Base-by-base conservation (phyloP, 306 rosid genomes). In the Malus orientalis region DNA sequence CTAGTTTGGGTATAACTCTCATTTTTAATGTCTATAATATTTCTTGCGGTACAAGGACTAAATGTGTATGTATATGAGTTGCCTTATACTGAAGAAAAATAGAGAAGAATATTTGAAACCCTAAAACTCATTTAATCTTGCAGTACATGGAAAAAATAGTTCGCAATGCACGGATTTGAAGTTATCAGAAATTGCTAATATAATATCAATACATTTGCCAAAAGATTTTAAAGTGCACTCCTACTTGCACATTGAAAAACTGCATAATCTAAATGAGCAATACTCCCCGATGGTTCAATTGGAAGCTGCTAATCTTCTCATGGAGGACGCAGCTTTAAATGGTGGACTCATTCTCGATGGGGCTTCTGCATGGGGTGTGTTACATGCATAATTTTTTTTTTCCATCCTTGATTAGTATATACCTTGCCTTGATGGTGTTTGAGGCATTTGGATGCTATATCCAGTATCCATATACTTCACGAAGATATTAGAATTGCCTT, bases 231-330 rank as follows among this genome's bases (percentile, higher is more conserved):
- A 55, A 57, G 22, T 57, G 63, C 74, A 29, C 11, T 36, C 15
- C 15, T 15, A 30, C 53, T 36, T 57, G n/a, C 59, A 36, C 66
- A 13, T 70, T 15, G 60, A 13, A n/a, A n/a, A 27, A 12, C 19
- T 25, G n/a, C 23, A 47, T 27, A 65, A 33, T 65, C 16, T 93
- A 80, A 89, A 86, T 79, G 79, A 79, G 81, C 87, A 91, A 89
- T 83, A 81, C 81, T 78, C 77, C 71, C 84, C 79, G 32, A 65
- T 45, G 61, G 79, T 79, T 75, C 94, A 85, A 74, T 90, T 86
- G 83, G 97, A 90, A 87, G 90, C 97, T 16, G 91, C 89, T 86
- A 91, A 90, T 86, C 97, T 93, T 85, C 89, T 90, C 63, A 90
- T 90, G 96, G 97, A 90, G 85, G 93, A 90, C 85, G 93, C 96